These are phyloP conservation scores for Striga asiatica DNA, from an alignment of 257 asterid genomes.

Conservation along the genomic window DNA sequence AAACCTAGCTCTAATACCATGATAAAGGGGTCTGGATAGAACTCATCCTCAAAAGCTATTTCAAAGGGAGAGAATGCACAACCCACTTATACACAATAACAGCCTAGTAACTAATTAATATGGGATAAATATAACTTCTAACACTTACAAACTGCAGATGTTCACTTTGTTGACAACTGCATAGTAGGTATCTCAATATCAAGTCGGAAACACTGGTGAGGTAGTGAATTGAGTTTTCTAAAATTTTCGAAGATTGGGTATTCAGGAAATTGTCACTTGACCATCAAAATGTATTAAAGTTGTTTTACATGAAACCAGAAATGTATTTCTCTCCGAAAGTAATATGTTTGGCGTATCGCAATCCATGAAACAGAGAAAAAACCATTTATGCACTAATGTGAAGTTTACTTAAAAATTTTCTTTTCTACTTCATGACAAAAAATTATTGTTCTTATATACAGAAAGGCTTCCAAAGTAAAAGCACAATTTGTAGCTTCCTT, in stretches of 20 bases:
- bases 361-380: slow-evolving; percentile 5
- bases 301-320: not conserved
- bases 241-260: slow-evolving; percentile 7
- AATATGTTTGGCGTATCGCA: not conserved
- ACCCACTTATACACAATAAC: too few relatives aligned
- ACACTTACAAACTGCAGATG: slow-evolving; percentile 10
- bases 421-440: not conserved
- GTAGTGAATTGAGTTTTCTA: not conserved
- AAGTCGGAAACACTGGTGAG: not conserved
- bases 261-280: not conserved
- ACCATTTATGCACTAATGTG: not conserved
- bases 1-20: too few relatives aligned
- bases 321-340: not conserved
- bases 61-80: too few relatives aligned
- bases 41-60: too few relatives aligned
- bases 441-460: not conserved
- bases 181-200: not conserved
- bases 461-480: not conserved
- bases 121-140: too few relatives aligned
- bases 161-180: not conserved
- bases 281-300: slow-evolving; percentile 4
- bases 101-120: too few relatives aligned
- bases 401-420: not conserved
- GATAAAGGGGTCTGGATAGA: too few relatives aligned
- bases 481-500: not conserved